A percentile compares a stretch with the other conserved stretches of the same genome.
These are phyloP conservation scores for Citeromyces nyonsensis DNA, from an alignment of 805 yeast genomes.

Conservation along the genomic window DNA sequence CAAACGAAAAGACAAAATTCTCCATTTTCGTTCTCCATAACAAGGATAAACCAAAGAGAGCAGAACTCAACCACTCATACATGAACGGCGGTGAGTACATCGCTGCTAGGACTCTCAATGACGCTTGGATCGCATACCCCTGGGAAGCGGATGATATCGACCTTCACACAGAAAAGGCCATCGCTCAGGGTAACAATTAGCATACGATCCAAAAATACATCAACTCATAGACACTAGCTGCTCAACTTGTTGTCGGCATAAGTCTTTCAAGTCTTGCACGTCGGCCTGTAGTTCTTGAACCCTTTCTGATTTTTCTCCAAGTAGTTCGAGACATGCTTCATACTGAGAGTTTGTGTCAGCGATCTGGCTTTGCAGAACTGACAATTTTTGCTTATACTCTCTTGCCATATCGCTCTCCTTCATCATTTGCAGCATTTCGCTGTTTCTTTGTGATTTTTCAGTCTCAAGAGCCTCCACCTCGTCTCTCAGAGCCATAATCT, in stretches of 20 bases:
- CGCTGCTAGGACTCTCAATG: constrained; percentile 63
- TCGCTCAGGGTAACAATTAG: constrained; percentile 47
- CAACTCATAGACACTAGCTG: constrained; percentile 54
- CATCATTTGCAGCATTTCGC: constrained; percentile 46
- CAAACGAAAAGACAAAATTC: constrained; percentile 46
- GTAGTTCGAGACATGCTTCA: constrained; percentile 44
- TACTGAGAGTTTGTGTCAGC: constrained; percentile 20
- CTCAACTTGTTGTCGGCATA: constrained; percentile 73
- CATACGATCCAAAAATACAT: constrained; percentile 17
- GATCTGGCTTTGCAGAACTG: constrained; percentile 17
- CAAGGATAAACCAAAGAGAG: constrained; percentile 70
- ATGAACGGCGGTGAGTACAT: constrained; percentile 51
- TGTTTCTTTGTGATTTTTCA: constrained; percentile 54
- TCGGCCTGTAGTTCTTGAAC: constrained; percentile 82
- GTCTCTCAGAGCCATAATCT: constrained; percentile 47
- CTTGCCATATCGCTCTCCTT: constrained; percentile 27
- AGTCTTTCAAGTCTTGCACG: constrained; percentile 74
- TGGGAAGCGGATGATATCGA: constrained; percentile 83
- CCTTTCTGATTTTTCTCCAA: constrained; percentile 80
- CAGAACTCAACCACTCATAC: constrained; percentile 48
- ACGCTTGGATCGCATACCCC: constrained; percentile 80
- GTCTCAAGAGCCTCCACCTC: constrained; percentile 34
- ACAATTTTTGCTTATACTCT: constrained; percentile 12
- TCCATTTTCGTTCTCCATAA: constrained; percentile 75
- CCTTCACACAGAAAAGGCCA: constrained; percentile 51